Conservation (phyloP, 805 yeast species). For the Starmerella asiatica region DNA sequence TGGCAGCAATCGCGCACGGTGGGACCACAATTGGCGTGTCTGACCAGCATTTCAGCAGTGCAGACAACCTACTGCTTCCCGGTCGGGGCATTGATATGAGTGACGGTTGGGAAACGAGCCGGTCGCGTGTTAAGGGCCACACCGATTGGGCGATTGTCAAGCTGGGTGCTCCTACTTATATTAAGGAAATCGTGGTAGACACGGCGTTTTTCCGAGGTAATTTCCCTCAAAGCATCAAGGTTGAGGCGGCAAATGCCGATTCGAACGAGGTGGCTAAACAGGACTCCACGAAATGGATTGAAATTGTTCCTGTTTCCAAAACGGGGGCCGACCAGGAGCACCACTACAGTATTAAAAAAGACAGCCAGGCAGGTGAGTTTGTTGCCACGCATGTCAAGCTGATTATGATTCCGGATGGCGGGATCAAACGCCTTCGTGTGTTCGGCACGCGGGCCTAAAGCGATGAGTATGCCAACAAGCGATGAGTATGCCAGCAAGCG, state of each 20-base stretch:
- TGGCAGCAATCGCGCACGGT: slow-evolving; percentile 73
- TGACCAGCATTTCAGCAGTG: slow-evolving; percentile 91
- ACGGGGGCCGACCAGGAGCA: slow-evolving; percentile 83
- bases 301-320: slow-evolving; percentile 51
- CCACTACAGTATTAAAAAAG: slow-evolving; percentile 25
- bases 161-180: slow-evolving; percentile 51
- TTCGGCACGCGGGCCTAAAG: slow-evolving; percentile 38
- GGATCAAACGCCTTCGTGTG: slow-evolving; percentile 80
- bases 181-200: slow-evolving; percentile 57
- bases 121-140: slow-evolving; percentile 75
- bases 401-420: slow-evolving; percentile 91
- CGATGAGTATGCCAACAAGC: not conserved
- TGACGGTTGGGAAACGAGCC: slow-evolving; percentile 95
- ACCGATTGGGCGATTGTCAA: slow-evolving; percentile 83
- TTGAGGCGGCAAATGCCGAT: slow-evolving; percentile 45
- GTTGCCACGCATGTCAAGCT: slow-evolving; percentile 56
- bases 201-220: slow-evolving; percentile 93
- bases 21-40: slow-evolving; percentile 74
- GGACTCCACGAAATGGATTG: slow-evolving; percentile 43
- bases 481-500: not conserved
- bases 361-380: no score
- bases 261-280: slow-evolving; percentile 30
- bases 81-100: slow-evolving; percentile 95
- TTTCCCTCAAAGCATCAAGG: slow-evolving; percentile 66
- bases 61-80: slow-evolving; percentile 76